Percentiles rank a stretch among this genome's conserved stretches.
Evolutionary conservation across 2,329 filamentous ascomycete genomes (phyloP).

Genomic region (Penicillium palitans): DNA sequence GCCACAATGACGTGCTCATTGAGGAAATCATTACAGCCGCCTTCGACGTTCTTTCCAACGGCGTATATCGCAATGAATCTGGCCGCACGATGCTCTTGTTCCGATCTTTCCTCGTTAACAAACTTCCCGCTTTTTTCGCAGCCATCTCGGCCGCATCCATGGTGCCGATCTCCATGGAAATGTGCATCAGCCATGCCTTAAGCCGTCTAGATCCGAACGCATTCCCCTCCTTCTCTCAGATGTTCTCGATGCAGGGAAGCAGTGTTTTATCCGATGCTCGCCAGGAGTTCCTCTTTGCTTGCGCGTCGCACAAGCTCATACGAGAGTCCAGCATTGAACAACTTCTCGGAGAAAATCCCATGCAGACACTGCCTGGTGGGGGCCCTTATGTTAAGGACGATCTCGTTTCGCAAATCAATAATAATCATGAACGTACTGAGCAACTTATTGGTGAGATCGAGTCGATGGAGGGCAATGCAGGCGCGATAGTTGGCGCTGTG

Average conservation of each 20-base stretch:
- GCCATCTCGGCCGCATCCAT: slow-evolving; percentile 60
- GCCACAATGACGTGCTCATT: slow-evolving; percentile 73
- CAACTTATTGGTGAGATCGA: slow-evolving; percentile 79
- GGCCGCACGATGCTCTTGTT: slow-evolving; percentile 66
- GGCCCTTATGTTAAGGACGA: slow-evolving; percentile 76
- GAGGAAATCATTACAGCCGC: slow-evolving; percentile 83
- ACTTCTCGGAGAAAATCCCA: slow-evolving; percentile 79
- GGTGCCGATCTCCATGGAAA: slow-evolving; percentile 60
- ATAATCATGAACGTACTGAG: slow-evolving; percentile 73
- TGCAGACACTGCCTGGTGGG: slow-evolving; percentile 72
- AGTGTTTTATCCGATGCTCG: slow-evolving; percentile 66
- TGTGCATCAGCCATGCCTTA: slow-evolving; percentile 67
- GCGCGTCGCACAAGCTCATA: slow-evolving; percentile 83
- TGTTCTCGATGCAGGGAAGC: slow-evolving; percentile 61
- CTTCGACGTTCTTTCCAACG: slow-evolving; percentile 87
- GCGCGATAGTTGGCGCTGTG: slow-evolving; percentile 76
- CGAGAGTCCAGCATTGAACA: slow-evolving; percentile 73
- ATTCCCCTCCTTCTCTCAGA: slow-evolving; percentile 65
- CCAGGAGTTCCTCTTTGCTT: slow-evolving; percentile 85
- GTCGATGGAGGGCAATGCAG: slow-evolving; percentile 87
- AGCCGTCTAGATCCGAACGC: slow-evolving; percentile 61
- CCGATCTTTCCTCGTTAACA: slow-evolving; percentile 82
- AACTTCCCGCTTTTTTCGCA: slow-evolving; percentile 62
- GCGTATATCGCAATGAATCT: slow-evolving; percentile 69
- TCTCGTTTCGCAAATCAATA: slow-evolving; percentile 73